phyloP scores from a whole-genome alignment of 2,329 filamentous ascomycete species.

The Coniella vitis region DNA sequence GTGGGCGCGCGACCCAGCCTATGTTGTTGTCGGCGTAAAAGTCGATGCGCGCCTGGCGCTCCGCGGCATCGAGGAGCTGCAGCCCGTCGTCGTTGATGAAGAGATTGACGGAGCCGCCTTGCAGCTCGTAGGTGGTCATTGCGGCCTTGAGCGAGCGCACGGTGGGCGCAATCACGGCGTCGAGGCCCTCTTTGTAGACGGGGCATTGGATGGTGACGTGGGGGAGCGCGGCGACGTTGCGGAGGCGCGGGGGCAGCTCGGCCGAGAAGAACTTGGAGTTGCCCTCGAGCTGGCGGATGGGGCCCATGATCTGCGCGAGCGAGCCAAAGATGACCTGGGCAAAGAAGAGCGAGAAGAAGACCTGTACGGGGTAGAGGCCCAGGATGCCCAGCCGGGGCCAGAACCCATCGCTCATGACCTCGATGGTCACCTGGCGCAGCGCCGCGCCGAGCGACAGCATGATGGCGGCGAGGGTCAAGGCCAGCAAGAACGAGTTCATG shows the following conservation, averaged over 20 bases:
- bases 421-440: conserved; percentile 59
- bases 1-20: conserved; percentile 61
- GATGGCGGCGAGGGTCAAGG: conserved; percentile 59
- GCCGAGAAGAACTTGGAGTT: conserved; percentile 84
- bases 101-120: conserved; percentile 72
- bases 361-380: conserved; percentile 60
- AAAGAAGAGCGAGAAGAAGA: conserved; percentile 80
- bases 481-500: conserved; percentile 62
- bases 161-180: conserved; percentile 68
- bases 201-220: conserved; percentile 81
- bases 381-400: conserved; percentile 60
- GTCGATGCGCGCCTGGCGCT: conserved; percentile 46
- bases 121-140: conserved; percentile 69
- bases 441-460: conserved; percentile 62
- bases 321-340: conserved; percentile 71
- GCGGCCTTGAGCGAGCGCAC: conserved; percentile 72
- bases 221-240: conserved; percentile 49
- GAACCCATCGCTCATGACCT: conserved; percentile 57
- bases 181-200: conserved; percentile 79
- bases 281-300: conserved; percentile 61
- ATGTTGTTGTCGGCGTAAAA: conserved; percentile 65
- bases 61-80: conserved; percentile 50
- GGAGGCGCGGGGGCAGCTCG: conserved; percentile 56
- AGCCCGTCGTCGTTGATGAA: conserved; percentile 72
- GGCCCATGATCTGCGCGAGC: conserved; percentile 50